Conservation (phyloP, 2,329 filamentous ascomycete species). For the Colletotrichum karsti region DNA sequence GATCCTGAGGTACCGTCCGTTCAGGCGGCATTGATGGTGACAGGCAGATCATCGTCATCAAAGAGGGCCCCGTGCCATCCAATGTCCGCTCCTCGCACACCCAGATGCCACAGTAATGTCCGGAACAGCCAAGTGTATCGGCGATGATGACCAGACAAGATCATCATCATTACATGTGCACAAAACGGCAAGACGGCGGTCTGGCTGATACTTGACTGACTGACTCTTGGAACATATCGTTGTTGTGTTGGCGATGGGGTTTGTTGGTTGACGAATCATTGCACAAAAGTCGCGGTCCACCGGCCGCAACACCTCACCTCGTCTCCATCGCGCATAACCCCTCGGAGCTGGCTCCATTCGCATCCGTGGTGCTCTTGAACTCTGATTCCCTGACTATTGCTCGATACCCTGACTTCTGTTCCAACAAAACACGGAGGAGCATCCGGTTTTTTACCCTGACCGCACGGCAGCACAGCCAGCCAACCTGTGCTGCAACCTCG, state of each 20-base stretch:
- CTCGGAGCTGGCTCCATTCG: not conserved
- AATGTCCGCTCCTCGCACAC: not conserved
- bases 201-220: not conserved
- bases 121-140: not conserved
- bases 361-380: constrained; percentile 3
- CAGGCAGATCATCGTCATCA: not conserved
- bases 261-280: not conserved
- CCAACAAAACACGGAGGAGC: not conserved
- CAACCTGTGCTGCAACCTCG: not conserved
- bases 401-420: not conserved
- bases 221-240: not conserved
- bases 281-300: constrained; percentile 4
- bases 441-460: not conserved
- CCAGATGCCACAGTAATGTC: not conserved
- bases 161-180: constrained; percentile 6
- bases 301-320: not conserved
- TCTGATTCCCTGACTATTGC: not conserved
- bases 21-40: not conserved
- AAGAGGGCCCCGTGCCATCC: not conserved
- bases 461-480: constrained; percentile 2
- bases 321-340: constrained; percentile 14
- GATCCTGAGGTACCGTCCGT: not conserved
- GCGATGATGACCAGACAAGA: constrained; percentile 1
- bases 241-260: not conserved
- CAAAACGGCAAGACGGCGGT: not conserved